Evolutionary conservation across 2,329 filamentous ascomycete genomes (phyloP), one percentile per base, ranked within the genome.

Genomic region (Cordyceps cicadae): DNA sequence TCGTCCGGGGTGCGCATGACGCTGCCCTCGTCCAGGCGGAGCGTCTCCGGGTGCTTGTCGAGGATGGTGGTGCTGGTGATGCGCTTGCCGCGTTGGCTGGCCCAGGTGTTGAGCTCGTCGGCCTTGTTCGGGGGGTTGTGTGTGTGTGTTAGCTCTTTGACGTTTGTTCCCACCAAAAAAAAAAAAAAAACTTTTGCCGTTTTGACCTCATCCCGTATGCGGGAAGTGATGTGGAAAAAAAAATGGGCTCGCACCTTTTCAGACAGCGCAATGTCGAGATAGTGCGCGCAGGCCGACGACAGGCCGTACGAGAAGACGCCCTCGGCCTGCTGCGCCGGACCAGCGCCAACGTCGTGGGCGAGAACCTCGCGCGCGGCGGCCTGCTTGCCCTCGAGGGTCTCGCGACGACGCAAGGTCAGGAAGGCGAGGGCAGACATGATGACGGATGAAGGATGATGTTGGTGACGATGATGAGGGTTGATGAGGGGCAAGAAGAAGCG

Each of bases 41-140:
- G 21, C 55, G 55, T 58, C 46, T 58, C 55, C 3, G 55, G 55
- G 17, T 58, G 55, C 46, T 50, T 58, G 34, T 58, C 55, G 32
- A 58, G 55, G 8, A 58, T 50, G 19, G 55, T 58, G 43, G 55
- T 58, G 55, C 55, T 58, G 45, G 46, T 43, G 45, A 58, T 58
- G 29, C 32, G 29, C 34, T 50, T 58, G 45, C 55, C 55, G 9
- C 11, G 32, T 45, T 32, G 19, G 24, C n/a, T 41, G 3, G 55
- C 55, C 55, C 55, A 58, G 11, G 21, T 8, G 19, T 39, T 41
- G 15, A 58, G 32, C 46, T 58, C 55, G 2, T 21, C 46, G 7
- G 46, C 34, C 55, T 58, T 24, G 24, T 2, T 37, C 17, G 37
- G 12, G 29, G 29, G 3, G 26, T 3, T 6, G 26, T 3, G 29